Evolutionary conservation across 352 stramenopile species (phyloP).

Genomic region (Phytopythium mirpurense): DNA sequence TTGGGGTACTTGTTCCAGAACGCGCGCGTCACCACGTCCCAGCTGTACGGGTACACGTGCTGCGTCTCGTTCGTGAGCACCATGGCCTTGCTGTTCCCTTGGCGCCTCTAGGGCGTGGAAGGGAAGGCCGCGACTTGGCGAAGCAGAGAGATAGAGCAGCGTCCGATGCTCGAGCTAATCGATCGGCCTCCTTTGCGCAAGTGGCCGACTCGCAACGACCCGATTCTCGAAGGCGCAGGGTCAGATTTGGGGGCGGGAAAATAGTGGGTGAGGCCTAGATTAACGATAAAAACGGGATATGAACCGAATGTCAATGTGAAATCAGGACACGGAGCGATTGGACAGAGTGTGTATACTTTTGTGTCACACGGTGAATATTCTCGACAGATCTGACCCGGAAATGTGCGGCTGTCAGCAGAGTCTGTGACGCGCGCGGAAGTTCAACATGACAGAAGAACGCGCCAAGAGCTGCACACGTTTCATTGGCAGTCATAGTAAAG

Average conservation of each 20-base stretch:
- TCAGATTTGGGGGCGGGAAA: not conserved
- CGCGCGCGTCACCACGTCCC: constrained; percentile 79
- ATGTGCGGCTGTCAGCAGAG: not conserved
- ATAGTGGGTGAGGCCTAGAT: not conserved
- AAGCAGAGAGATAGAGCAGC: too few relatives aligned
- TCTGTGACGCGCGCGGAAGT: too few relatives aligned
- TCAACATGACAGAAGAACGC: too few relatives aligned
- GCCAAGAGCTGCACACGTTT: too few relatives aligned
- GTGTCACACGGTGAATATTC: not conserved
- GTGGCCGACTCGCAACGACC: not conserved
- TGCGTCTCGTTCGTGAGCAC: constrained; percentile 71
- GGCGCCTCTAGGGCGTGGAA: too few relatives aligned
- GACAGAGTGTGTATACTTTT: not conserved
- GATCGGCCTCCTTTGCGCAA: not conserved
- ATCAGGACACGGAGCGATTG: not conserved
- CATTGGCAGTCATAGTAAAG: too few relatives aligned
- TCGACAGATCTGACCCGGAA: not conserved
- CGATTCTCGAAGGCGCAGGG: constrained; percentile 1
- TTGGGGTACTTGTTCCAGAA: constrained; percentile 91
- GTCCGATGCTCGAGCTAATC: not conserved
- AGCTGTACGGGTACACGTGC: constrained; percentile 78
- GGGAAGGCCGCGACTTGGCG: not conserved
- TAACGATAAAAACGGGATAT: not conserved
- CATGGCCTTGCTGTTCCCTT: constrained; percentile 42
- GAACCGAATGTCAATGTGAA: not conserved